Percentiles rank a stretch among this genome's conserved stretches.
These are phyloP conservation scores for Talaromyces albobiverticillius DNA, from an alignment of 2,329 filamentous ascomycete species.

Conservation along the genomic window DNA sequence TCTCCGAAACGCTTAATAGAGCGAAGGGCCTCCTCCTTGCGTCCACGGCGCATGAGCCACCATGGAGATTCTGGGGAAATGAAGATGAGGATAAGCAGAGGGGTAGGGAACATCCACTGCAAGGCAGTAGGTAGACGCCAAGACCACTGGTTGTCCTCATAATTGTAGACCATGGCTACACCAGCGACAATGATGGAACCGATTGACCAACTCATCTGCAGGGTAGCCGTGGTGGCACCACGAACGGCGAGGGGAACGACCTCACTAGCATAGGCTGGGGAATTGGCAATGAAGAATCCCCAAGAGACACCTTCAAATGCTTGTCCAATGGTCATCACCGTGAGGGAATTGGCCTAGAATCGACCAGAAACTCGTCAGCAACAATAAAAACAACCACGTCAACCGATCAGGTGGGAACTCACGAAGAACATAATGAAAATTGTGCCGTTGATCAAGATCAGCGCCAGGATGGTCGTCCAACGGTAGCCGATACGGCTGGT, in stretches of 20 bases:
- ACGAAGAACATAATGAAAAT: conserved; percentile 62
- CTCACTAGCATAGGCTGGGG: conserved; percentile 55
- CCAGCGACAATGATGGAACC: conserved; percentile 53
- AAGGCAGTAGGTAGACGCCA: conserved; percentile 52
- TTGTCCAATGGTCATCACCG: conserved; percentile 36
- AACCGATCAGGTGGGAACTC: conserved; percentile 16
- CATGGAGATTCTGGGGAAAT: conserved; percentile 52
- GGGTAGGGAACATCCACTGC: conserved; percentile 53
- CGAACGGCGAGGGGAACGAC: conserved; percentile 44
- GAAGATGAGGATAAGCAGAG: conserved; percentile 41
- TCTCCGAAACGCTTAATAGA: conserved; percentile 37
- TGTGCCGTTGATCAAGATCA: conserved; percentile 58
- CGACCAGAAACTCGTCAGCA: not conserved
- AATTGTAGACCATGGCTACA: conserved; percentile 43
- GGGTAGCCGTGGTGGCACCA: conserved; percentile 52
- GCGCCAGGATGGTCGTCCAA: conserved; percentile 54
- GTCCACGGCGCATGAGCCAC: conserved; percentile 47
- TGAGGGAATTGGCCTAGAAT: conserved; percentile 37
- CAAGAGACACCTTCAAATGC: conserved; percentile 44
- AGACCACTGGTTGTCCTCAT: conserved; percentile 43
- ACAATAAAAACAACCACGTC: not conserved
- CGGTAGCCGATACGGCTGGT: conserved; percentile 60
- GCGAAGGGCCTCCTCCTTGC: conserved; percentile 39
- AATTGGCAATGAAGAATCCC: conserved; percentile 51
- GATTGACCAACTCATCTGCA: conserved; percentile 58